Base-by-base conservation (phyloP, 305 asterid species). In the Fraxinus greggii region DNA sequence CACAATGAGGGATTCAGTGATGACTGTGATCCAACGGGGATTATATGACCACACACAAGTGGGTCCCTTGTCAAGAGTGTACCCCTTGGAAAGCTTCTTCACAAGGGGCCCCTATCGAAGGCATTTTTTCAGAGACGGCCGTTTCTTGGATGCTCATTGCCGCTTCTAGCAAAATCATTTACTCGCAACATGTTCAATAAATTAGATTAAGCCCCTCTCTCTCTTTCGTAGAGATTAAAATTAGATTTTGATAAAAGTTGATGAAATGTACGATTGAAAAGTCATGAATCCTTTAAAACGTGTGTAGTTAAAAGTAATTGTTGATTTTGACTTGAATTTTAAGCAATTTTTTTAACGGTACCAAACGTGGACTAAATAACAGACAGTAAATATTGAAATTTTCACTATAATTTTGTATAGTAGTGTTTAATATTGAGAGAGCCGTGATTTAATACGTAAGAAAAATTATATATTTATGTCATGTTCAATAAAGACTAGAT, bases 1-100 rank as follows among this genome's bases (percentile, higher is more conserved):
- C 38, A 67, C 74, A 61, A 23, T 42, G 24, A 80, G 77, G 45
- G 67, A 80, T 70, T 79, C 81, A 33, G 86, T 17, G 87, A 75
- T 87, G 89, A 82, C 84, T 38, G 40, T 19, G 83, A 83, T 88
- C 91, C 92, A 85, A 80, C 92, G 86, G 86, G 93, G 92, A 78
- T 9, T 59, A 75, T 61, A 75, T 38, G 84, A 80, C 84, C 65
- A 77, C 82, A 79, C 69, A 74, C 80, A 77, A 26, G 83, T 87
- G 86, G 94, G 92, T 1, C 84, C 92, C 89, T 4, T 10, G 3
- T 81, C 90, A 89, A 87, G 87, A 67, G 91, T 13, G 78, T 80
- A 45, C 81, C 69, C 81, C 65, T 78, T 77, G 59, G 79, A 84
- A 56, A 79, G 85, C 78, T 86, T 84, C 85, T 78, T n/a, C 23